phyloP scores from a whole-genome alignment of 2,329 filamentous ascomycete genomes.

The Arthrobotrys sinensis region DNA sequence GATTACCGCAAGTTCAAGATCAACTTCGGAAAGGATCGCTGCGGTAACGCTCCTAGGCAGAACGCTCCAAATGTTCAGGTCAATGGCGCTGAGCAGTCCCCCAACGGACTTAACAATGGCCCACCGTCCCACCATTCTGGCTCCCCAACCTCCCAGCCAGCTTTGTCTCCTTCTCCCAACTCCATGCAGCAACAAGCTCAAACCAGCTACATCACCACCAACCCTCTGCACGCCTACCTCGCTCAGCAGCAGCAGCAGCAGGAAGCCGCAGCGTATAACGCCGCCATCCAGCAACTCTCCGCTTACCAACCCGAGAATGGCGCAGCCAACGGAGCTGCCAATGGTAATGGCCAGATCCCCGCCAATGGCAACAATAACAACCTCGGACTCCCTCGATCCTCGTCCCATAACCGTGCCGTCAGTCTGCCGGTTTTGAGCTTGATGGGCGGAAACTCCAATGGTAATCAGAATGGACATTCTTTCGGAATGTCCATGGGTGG shows the following conservation, averaged over 20 bases:
- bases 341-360: conserved; percentile 66
- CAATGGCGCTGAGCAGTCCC: conserved; percentile 65
- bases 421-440: conserved; percentile 83
- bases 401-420: conserved; percentile 81
- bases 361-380: conserved; percentile 64
- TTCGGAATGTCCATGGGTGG: conserved; percentile 65
- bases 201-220: conserved; percentile 62
- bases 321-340: conserved; percentile 59
- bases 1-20: conserved; percentile 99
- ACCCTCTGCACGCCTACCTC: conserved; percentile 65
- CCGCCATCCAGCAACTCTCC: conserved; percentile 83
- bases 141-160: conserved; percentile 53
- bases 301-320: conserved; percentile 72
- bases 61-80: conserved; percentile 62
- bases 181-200: conserved; percentile 63
- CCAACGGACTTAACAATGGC: conserved; percentile 62
- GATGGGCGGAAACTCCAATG: conserved; percentile 73
- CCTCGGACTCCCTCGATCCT: conserved; percentile 70
- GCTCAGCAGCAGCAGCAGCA: conserved; percentile 81
- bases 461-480: conserved; percentile 72
- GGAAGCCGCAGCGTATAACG: conserved; percentile 81
- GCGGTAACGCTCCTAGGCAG: conserved; percentile 95
- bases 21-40: conserved; percentile 99
- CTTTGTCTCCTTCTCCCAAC: conserved; percentile 62
- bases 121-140: conserved; percentile 57